A percentile compares a stretch with the other conserved stretches of the same genome.
phyloP scores from a whole-genome alignment of 306 rosid genomes.

The Sindora glabra region DNA sequence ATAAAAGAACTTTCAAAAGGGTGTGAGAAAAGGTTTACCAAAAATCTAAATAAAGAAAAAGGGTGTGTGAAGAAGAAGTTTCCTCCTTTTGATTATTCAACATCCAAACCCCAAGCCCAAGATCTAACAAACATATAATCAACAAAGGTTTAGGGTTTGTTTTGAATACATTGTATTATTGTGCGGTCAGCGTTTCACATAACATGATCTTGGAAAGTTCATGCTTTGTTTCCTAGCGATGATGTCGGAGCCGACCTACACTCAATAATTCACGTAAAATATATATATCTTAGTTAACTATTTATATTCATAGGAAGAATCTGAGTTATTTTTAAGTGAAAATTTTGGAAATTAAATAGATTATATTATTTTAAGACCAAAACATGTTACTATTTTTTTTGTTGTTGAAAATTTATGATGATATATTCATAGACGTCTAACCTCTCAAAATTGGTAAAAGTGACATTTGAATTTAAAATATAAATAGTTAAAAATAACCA shows the following conservation, averaged over 20 bases:
- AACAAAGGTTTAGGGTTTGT: background rate
- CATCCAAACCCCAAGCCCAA: background rate
- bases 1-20: background rate
- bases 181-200: background rate
- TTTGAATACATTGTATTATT: background rate
- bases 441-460: too few relatives aligned
- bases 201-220: background rate
- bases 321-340: too few relatives aligned
- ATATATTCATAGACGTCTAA: too few relatives aligned
- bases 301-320: too few relatives aligned
- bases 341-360: too few relatives aligned
- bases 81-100: background rate
- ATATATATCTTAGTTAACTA: too few relatives aligned
- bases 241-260: constrained; percentile 10
- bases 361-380: too few relatives aligned
- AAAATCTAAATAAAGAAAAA: background rate
- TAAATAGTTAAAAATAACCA: too few relatives aligned
- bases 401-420: too few relatives aligned
- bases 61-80: background rate
- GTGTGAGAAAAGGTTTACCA: background rate
- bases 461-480: too few relatives aligned
- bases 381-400: too few relatives aligned
- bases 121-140: background rate
- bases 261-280: too few relatives aligned
- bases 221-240: background rate